These are phyloP conservation scores for Pleurozium schreberi DNA, from an alignment of 225 moss, liverwort and hornwort genomes.

Conservation along the genomic window DNA sequence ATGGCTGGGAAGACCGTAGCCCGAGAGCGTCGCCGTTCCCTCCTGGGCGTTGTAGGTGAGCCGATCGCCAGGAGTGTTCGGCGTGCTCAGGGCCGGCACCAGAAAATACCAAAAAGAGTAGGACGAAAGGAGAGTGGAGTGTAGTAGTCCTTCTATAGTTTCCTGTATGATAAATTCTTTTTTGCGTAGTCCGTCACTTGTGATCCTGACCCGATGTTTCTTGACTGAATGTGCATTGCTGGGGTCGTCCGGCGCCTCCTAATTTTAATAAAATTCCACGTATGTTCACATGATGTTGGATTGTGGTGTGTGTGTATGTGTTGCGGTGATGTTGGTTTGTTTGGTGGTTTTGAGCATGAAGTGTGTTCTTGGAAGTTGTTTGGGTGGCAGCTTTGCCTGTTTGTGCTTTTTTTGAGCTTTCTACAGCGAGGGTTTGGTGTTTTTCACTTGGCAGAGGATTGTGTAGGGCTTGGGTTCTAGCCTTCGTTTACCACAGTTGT, in stretches of 20 bases:
- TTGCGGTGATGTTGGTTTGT: neutral
- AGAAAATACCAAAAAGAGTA: slow-evolving; percentile 9
- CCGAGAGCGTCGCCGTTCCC: neutral
- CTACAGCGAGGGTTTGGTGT: too few species aligned
- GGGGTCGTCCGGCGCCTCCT: neutral
- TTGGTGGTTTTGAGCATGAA: neutral
- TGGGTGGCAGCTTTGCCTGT: neutral
- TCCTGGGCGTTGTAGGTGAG: too few species aligned
- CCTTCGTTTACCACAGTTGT: too few species aligned
- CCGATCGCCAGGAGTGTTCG: neutral
- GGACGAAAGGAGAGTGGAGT: neutral
- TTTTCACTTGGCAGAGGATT: too few species aligned
- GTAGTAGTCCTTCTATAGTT: neutral
- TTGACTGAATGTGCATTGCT: too few species aligned
- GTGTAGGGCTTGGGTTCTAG: neutral
- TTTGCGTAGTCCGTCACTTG: neutral
- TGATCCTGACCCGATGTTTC: neutral
- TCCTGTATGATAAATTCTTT: slow-evolving; percentile 21
- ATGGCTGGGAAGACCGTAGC: neutral
- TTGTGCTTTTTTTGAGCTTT: neutral
- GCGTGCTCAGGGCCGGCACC: neutral
- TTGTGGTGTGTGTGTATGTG: too few species aligned
- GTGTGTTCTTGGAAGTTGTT: neutral
- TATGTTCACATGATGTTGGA: neutral
- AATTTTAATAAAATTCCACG: neutral